Evolutionary conservation across 139 green algal species (phyloP).

Genomic region (Choricystis sp.): DNA sequence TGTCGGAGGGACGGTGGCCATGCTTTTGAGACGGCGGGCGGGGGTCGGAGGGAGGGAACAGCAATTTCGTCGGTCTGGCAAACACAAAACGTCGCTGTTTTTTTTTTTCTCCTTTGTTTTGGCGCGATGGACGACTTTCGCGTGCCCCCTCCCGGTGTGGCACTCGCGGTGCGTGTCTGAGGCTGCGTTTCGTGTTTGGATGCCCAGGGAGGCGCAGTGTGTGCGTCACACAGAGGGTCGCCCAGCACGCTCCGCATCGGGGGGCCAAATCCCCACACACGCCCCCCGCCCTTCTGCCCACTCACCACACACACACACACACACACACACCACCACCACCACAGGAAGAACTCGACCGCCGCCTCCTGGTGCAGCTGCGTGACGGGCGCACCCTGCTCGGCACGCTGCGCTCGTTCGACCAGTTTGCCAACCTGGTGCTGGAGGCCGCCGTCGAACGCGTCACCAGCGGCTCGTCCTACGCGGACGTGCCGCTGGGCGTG

Average conservation of each 20-base stretch:
- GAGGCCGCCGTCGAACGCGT: constrained; percentile 40
- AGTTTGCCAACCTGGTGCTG: constrained; percentile 59
- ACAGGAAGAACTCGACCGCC: constrained; percentile 41
- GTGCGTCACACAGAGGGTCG: too few relatives aligned
- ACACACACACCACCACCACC: neutral
- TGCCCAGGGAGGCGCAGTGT: too few relatives aligned
- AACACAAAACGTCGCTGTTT: too few relatives aligned
- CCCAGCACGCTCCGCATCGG: neutral
- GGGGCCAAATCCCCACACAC: neutral
- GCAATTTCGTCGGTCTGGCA: too few relatives aligned
- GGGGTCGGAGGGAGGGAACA: too few relatives aligned
- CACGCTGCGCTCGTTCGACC: constrained; percentile 51
- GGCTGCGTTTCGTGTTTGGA: too few relatives aligned
- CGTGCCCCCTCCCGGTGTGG: too few relatives aligned
- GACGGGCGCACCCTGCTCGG: constrained; percentile 57
- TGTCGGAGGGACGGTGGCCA: too few relatives aligned
- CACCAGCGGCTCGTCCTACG: constrained; percentile 48
- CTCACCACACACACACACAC: neutral
- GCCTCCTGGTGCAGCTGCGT: constrained; percentile 45
- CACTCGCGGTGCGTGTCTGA: too few relatives aligned
- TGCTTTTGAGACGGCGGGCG: too few relatives aligned
- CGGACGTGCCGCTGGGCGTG: constrained; percentile 26
- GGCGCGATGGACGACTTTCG: too few relatives aligned
- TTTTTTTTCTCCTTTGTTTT: too few relatives aligned
- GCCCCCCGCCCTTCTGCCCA: neutral